These are phyloP conservation scores for Dianthus caryophyllus DNA, from an alignment of 148 eudicot species.

Conservation along the genomic window DNA sequence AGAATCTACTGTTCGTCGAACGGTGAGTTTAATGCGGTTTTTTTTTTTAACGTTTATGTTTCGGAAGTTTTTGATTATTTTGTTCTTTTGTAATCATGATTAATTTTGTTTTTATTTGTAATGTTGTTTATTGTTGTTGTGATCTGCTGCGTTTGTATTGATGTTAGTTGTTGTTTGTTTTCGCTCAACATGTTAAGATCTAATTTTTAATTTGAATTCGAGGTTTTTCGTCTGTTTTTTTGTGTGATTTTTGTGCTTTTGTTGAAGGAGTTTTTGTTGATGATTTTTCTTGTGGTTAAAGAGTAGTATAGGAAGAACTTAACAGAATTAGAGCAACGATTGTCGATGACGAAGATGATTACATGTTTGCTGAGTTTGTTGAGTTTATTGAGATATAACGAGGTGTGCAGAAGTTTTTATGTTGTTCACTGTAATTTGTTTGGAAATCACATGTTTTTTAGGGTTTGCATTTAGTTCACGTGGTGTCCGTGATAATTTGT, in stretches of 20 bases:
- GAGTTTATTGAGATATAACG: conserved; percentile 44
- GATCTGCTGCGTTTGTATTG: conserved; percentile 19
- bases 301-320: neutral
- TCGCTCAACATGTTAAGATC: conserved; percentile 31
- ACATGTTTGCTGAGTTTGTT: conserved; percentile 4
- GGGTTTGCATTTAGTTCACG: neutral
- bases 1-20: neutral
- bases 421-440: conserved; percentile 44
- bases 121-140: conserved; percentile 11
- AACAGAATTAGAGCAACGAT: conserved; percentile 19
- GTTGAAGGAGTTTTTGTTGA: conserved; percentile 18
- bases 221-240: conserved; percentile 8
- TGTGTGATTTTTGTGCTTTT: conserved; percentile 20
- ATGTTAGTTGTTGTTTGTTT: conserved; percentile 18
- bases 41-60: neutral
- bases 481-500: conserved; percentile 1
- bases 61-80: neutral
- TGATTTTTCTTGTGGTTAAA: conserved; percentile 20
- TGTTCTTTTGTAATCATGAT: conserved; percentile 1
- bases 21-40: conserved; percentile 4
- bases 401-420: conserved; percentile 62
- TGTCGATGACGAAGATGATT: conserved; percentile 22
- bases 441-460: conserved; percentile 8
- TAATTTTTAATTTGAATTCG: conserved; percentile 29
- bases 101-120: conserved; percentile 32